phyloP scores from a whole-genome alignment of 441 rosid species.

The Pelargonium cotyledonis region DNA sequence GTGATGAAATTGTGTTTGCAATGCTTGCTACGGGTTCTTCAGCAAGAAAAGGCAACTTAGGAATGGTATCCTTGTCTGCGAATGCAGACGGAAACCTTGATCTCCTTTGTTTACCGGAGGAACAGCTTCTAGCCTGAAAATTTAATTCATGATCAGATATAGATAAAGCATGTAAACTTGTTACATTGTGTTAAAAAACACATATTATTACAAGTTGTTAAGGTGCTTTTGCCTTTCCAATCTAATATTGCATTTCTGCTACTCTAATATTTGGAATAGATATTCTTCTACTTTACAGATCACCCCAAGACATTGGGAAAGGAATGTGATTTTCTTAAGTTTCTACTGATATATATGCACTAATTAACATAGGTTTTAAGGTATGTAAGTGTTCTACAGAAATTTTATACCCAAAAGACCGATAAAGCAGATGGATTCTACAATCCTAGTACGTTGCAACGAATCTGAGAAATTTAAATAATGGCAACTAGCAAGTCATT shows the following conservation, averaged over 20 bases:
- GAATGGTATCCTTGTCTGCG: slow-evolving; percentile 49
- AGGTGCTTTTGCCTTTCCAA: background rate
- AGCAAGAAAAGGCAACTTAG: slow-evolving; percentile 36
- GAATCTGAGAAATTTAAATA: background rate
- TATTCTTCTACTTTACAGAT: background rate
- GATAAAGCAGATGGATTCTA: background rate
- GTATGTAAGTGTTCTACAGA: background rate
- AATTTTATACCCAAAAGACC: background rate
- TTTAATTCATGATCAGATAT: slow-evolving; percentile 7
- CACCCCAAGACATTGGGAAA: background rate
- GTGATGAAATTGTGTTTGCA: slow-evolving; percentile 54
- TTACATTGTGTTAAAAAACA: background rate
- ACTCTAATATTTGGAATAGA: too few relatives aligned
- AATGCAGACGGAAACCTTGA: slow-evolving; percentile 61
- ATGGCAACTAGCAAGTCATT: background rate
- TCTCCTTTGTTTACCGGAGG: slow-evolving; percentile 83
- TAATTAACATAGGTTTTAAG: background rate
- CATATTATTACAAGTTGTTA: background rate
- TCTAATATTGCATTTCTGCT: background rate
- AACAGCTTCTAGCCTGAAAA: slow-evolving; percentile 72
- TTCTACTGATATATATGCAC: background rate
- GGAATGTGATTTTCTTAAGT: background rate
- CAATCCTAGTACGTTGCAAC: background rate
- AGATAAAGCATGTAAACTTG: slow-evolving; percentile 4
- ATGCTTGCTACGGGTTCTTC: slow-evolving; percentile 47